phyloP scores from a whole-genome alignment of 164 flowering plant species.

The Macadamia integrifolia region DNA sequence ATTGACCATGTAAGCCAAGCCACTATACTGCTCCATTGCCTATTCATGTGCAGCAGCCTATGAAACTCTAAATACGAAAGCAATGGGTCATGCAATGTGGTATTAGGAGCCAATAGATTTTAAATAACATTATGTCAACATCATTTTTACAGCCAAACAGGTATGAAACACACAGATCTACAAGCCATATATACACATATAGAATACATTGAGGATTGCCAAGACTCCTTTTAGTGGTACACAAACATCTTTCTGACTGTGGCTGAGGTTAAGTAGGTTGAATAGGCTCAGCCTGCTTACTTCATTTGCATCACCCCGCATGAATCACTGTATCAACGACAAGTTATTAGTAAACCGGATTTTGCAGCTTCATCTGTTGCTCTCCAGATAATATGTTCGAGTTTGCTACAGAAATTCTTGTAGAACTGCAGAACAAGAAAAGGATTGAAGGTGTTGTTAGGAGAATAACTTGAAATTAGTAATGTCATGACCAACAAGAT shows the following conservation, averaged over 20 bases:
- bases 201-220: neutral
- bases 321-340: conserved; percentile 40
- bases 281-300: neutral
- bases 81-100: no score
- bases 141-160: no score
- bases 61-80: no score
- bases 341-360: conserved; percentile 37
- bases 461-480: neutral
- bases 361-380: conserved; percentile 33
- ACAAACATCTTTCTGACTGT: neutral
- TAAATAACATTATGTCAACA: no score
- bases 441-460: neutral
- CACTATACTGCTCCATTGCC: no score
- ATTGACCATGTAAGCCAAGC: no score
- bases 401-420: conserved; percentile 58
- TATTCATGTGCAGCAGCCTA: no score
- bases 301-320: conserved; percentile 28
- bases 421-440: conserved; percentile 55
- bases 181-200: neutral
- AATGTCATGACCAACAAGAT: no score
- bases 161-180: neutral
- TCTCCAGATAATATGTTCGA: conserved; percentile 77
- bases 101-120: no score
- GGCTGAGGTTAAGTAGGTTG: neutral
- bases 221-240: conserved; percentile 6